Evolutionary conservation across 2,329 filamentous ascomycete genomes (phyloP), one percentile per base, ranked within the genome.

Genomic region (Coniochaeta hoffmannii): DNA sequence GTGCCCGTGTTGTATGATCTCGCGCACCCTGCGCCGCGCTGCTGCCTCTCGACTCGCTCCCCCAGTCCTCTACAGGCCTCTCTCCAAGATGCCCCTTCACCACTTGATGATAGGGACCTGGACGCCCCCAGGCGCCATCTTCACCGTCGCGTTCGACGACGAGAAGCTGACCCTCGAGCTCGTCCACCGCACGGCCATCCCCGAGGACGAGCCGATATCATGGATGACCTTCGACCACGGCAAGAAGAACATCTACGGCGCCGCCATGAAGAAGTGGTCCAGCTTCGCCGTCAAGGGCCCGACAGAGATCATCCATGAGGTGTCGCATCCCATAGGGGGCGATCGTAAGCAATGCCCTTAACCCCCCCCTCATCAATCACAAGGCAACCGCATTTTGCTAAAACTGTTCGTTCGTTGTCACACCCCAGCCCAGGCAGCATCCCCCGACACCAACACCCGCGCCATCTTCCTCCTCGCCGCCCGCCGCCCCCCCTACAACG

Each of bases 261-360:
- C 90, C 3, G 89, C 89, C 58, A 94, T 94, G 89, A 96, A 96
- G 78, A 93, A 91, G 69, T 96, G 90, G 89, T 87, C 87, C 52
- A 91, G 87, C 68, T 93, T 89, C 70, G 76, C 84, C 49, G 87
- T 95, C 64, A 82, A 86, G 64, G 86, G 82, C 62, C 88, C 90
- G 2, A 86, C 83, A 1, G 83, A 90, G 52, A 94, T 96, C 61
- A 73, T 83, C 50, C 90, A 94, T 62, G 81, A 87, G 68, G 78
- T 78, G 46, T 90, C 90, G 14, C 85, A 90, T 69, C 80, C 87
- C 2, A 87, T 96, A 69, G 84, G 82, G 46, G 87, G 89, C 62
- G 81, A 95, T 67, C 82, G 88, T 90, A 78, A 55, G 82, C 74
- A 55, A n/a, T 34, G 1, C n/a, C 22, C n/a, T n/a, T n/a, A n/a